Conservation (phyloP, 371 early-diverging fungal genomes). For the Rhizopus delemar region DNA sequence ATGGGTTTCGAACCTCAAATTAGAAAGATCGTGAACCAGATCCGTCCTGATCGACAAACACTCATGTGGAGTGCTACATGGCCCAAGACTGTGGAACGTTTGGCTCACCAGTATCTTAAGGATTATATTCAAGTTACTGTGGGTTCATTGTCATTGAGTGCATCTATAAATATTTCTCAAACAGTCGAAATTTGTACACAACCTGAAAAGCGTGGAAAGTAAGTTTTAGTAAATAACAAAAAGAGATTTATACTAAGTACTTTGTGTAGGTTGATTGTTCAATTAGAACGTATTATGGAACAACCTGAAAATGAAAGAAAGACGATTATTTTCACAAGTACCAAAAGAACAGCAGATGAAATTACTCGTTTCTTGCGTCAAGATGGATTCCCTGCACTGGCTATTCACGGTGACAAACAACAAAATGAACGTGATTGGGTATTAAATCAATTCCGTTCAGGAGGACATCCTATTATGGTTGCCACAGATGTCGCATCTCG, state of each 20-base stretch:
- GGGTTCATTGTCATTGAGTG: conserved; percentile 93
- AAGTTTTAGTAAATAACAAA: conserved; percentile 11
- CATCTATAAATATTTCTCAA: conserved; percentile 95
- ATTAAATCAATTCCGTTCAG: conserved; percentile 87
- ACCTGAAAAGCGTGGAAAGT: conserved; percentile 83
- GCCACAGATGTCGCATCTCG: conserved; percentile 99
- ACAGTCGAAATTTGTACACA: conserved; percentile 87
- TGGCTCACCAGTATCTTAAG: conserved; percentile 93
- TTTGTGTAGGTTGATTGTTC: conserved; percentile 55
- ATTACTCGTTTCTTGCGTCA: conserved; percentile 88
- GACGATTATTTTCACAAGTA: conserved; percentile 97
- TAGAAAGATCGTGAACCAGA: conserved; percentile 97
- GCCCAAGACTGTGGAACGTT: conserved; percentile 96
- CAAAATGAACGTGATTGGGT: conserved; percentile 99
- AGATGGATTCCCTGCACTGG: conserved; percentile 95
- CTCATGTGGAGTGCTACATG: conserved; percentile 99
- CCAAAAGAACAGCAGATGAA: conserved; percentile 97
- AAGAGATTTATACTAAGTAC: background rate
- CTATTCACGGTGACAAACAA: conserved; percentile 99
- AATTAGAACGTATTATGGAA: conserved; percentile 77
- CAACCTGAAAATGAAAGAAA: conserved; percentile 71
- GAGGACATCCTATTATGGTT: conserved; percentile 92
- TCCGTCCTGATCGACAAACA: conserved; percentile 98
- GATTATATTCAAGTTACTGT: conserved; percentile 99
- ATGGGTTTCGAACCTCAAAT: conserved; percentile 99